Conservation (phyloP, 176 grass and related monocot genomes). For the Chloris gayana region DNA sequence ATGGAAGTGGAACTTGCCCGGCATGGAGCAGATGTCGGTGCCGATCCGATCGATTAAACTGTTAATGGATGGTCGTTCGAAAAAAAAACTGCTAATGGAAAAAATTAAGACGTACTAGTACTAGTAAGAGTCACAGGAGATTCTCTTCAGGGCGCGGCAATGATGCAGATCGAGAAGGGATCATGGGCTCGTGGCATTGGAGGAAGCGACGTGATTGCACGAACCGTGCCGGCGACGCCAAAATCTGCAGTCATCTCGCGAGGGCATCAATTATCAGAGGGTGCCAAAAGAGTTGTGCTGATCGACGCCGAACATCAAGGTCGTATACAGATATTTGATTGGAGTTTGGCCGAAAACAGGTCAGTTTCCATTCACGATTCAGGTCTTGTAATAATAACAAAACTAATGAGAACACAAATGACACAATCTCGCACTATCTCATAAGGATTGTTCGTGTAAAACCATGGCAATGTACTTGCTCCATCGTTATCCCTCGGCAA, state of each 20-base stretch:
- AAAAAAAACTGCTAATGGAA: neutral
- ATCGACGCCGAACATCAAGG: neutral
- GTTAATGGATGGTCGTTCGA: too few species aligned
- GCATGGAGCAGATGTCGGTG: neutral
- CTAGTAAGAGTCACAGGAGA: neutral
- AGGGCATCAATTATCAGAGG: neutral
- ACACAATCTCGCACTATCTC: neutral
- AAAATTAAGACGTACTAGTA: neutral
- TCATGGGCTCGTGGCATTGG: conserved; percentile 14
- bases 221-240: conserved; percentile 28
- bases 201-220: conserved; percentile 17
- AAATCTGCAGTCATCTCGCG: neutral
- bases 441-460: neutral
- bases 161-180: neutral
- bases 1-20: neutral
- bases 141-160: neutral
- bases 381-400: neutral
- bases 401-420: neutral
- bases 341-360: neutral
- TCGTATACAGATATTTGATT: neutral
- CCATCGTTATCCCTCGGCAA: neutral
- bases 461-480: neutral
- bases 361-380: neutral
- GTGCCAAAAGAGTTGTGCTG: neutral
- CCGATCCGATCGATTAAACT: neutral